phyloP scores from a whole-genome alignment of 2,329 filamentous ascomycete species.

The Verticillium alfalfae region DNA sequence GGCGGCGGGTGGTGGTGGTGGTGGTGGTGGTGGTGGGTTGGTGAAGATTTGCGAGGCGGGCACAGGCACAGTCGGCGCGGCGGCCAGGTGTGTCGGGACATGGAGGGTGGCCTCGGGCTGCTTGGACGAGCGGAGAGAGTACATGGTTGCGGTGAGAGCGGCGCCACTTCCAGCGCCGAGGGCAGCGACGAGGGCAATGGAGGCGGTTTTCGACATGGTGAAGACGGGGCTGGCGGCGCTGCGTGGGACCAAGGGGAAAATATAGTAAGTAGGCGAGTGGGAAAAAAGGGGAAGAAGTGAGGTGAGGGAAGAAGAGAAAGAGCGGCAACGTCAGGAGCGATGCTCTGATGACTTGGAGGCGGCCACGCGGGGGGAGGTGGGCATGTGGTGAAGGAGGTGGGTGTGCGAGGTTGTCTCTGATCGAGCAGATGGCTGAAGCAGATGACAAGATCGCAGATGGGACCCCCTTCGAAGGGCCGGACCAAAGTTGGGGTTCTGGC shows the following conservation, averaged over 20 bases:
- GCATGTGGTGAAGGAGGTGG: conserved; percentile 11
- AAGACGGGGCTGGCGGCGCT: not conserved
- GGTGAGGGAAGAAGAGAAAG: not conserved
- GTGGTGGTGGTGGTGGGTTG: conserved; percentile 17
- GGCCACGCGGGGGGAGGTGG: conserved; percentile 6
- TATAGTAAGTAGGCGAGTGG: not conserved
- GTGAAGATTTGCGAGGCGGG: conserved; percentile 55
- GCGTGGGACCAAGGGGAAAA: not conserved
- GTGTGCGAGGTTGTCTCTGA: conserved; percentile 9
- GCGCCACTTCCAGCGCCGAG: conserved; percentile 73
- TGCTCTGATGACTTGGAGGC: conserved; percentile 1
- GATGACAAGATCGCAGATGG: not conserved
- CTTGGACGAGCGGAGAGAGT: conserved; percentile 49
- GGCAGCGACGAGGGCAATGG: conserved; percentile 66
- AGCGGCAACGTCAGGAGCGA: not conserved
- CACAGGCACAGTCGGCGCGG: conserved; percentile 30
- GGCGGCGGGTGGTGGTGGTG: conserved; percentile 14
- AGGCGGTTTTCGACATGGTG: conserved; percentile 72
- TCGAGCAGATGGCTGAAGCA: not conserved
- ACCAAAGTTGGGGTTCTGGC: not conserved
- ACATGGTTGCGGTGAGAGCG: conserved; percentile 65
- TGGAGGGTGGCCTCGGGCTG: conserved; percentile 31
- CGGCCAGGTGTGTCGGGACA: conserved; percentile 20
- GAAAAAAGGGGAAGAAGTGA: not conserved
- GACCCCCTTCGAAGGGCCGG: not conserved